Base-by-base conservation (phyloP, 371 early-diverging fungal species). In the Umbelopsis sp. region DNA sequence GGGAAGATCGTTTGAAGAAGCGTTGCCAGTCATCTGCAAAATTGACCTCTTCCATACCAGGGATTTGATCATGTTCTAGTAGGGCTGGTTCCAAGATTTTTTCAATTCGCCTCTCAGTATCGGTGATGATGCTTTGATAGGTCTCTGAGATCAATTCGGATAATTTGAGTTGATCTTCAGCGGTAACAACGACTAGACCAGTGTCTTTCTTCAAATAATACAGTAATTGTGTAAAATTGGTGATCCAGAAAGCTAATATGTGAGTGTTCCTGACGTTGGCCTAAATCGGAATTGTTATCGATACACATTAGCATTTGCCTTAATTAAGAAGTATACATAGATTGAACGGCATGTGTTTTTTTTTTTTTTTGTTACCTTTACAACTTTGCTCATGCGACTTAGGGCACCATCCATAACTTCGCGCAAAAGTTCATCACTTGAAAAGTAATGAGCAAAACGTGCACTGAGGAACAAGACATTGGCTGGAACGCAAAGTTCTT, bases 391-490 rank as follows among this genome's bases (percentile, higher is more conserved):
- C 50, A 97, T 91, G 9, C 87, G 80, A 0, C 73, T 75, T 29
- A 94, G 65, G 10, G 90, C 83, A 10, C 85, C 87, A 5, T 82
- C 77, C 11, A 95, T 75, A 1, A 96, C 84, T 62, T 84, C 79
- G 20, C 92, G 86, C 29, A 95, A 70, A 8, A 95, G 75, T 45
- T 93, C 95, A 3, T 76, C 72, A 38, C 86, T 84, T 29, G 92
- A 88, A 70, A 86, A 93, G 70, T 94, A 90, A 72, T 87, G 89
- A 22, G 96, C 95, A 75, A 93, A 98, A 63, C 98, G 80, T 22
- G 96, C 92, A 24, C 89, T 87, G 46, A 98, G 78, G 72, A 96
- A 95, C 9, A 96, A 73, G 48, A 96, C 87, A 71, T 93, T 94
- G 22, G 96, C 94, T 8, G 96, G 88, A 8, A 93, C 82, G 53